A percentile compares a stretch with the other conserved stretches of the same genome.
These are phyloP conservation scores for Hypocrella siamensis DNA, from an alignment of 2,329 filamentous ascomycete species.

Conservation along the genomic window DNA sequence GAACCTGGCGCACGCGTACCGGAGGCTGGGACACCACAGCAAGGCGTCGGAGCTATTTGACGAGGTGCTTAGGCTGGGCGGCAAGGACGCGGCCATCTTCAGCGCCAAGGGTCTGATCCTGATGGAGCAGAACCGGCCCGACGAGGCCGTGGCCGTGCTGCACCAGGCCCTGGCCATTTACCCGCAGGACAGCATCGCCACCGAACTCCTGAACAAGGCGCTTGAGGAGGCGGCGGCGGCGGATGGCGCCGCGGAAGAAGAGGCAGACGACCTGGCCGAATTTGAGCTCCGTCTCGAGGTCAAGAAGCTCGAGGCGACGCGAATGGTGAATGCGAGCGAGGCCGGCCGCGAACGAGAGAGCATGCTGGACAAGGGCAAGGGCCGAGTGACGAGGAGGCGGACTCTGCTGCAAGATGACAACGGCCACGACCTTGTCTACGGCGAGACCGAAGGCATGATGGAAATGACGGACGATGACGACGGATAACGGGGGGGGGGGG, in stretches of 20 bases:
- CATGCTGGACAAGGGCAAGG: conserved; percentile 28
- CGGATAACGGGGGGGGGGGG: no score
- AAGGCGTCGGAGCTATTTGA: conserved; percentile 72
- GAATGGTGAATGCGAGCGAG: conserved; percentile 16
- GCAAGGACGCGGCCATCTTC: conserved; percentile 66
- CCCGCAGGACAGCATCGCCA: conserved; percentile 68
- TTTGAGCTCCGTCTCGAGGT: conserved; percentile 38
- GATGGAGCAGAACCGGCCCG: conserved; percentile 57
- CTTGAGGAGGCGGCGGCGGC: conserved; percentile 42
- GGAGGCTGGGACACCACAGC: conserved; percentile 52
- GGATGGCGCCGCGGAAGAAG: conserved; percentile 28
- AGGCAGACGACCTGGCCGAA: conserved; percentile 27
- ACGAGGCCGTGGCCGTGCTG: conserved; percentile 65
- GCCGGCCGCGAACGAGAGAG: neutral
- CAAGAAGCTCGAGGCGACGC: conserved; percentile 27
- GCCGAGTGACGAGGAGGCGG: conserved; percentile 19
- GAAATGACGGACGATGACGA: conserved; percentile 40
- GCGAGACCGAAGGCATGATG: conserved; percentile 32
- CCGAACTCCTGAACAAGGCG: conserved; percentile 60
- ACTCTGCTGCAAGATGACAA: conserved; percentile 17
- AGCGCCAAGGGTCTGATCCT: conserved; percentile 71
- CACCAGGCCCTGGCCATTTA: conserved; percentile 72
- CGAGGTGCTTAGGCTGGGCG: conserved; percentile 68
- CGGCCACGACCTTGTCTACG: no score
- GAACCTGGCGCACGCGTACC: conserved; percentile 79